Evolutionary conservation across 2,329 filamentous ascomycete genomes (phyloP).

Genomic region (Herpotrichia juniperi): DNA sequence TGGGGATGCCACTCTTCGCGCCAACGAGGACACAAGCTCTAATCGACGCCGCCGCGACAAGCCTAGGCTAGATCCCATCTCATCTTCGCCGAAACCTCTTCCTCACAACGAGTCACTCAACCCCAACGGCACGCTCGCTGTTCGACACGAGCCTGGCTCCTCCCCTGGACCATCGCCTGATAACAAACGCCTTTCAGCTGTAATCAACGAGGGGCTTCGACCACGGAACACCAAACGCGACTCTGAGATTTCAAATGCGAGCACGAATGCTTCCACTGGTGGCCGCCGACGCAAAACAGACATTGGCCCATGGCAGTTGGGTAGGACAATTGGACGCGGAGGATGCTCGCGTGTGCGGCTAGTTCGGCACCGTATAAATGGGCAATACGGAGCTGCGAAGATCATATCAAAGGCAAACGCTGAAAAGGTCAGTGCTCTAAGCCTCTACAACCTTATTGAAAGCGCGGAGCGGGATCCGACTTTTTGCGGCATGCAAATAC

Average conservation of each 20-base stretch:
- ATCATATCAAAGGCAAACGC: constrained; percentile 85
- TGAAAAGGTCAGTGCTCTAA: constrained; percentile 81
- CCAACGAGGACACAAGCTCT: constrained; percentile 32
- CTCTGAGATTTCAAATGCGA: constrained; percentile 61
- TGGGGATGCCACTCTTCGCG: constrained; percentile 40
- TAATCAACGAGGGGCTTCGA: constrained; percentile 53
- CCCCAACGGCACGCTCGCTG: constrained; percentile 50
- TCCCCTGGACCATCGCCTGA: constrained; percentile 48
- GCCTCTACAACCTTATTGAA: constrained; percentile 80
- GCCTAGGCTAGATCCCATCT: constrained; percentile 15
- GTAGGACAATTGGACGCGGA: constrained; percentile 86
- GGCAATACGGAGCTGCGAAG: constrained; percentile 88
- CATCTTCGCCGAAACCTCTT: constrained; percentile 25
- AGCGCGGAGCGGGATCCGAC: constrained; percentile 67
- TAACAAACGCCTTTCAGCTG: constrained; percentile 61
- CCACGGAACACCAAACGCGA: constrained; percentile 56
- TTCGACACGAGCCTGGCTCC: constrained; percentile 38
- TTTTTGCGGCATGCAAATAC: constrained; percentile 71
- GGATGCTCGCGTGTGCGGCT: constrained; percentile 87
- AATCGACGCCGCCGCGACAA: constrained; percentile 27
- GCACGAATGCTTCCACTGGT: constrained; percentile 58
- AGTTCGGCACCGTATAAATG: constrained; percentile 78
- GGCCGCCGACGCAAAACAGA: constrained; percentile 68
- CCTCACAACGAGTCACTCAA: constrained; percentile 54
- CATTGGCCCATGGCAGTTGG: constrained; percentile 93